Conservation (phyloP, 371 early-diverging fungal species). For the Apophysomyces elegans region DNA sequence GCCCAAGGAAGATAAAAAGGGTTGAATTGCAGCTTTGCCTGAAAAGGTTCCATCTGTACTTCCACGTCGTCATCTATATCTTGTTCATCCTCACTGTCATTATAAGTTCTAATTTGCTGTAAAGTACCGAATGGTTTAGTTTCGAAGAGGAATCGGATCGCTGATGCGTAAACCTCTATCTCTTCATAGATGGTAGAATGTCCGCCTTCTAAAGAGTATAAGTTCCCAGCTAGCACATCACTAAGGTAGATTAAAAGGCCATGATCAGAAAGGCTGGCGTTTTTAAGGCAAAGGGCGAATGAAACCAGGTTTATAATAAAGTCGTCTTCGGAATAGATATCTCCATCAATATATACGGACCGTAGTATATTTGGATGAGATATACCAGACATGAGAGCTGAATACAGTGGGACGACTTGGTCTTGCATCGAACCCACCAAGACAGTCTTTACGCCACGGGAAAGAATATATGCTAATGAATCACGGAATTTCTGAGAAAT, state of each 20-base stretch:
- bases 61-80: conserved; percentile 15
- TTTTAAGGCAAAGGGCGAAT: conserved; percentile 83
- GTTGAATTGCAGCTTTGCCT: conserved; percentile 68
- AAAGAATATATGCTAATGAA: conserved; percentile 69
- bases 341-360: conserved; percentile 87
- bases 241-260: conserved; percentile 84
- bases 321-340: conserved; percentile 76
- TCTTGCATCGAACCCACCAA: conserved; percentile 87
- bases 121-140: conserved; percentile 38
- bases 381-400: conserved; percentile 87
- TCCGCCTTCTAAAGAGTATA: conserved; percentile 87
- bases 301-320: conserved; percentile 87
- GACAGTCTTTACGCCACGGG: conserved; percentile 71
- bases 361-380: conserved; percentile 90
- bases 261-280: conserved; percentile 85
- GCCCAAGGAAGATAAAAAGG: conserved; percentile 93
- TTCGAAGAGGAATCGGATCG: conserved; percentile 47
- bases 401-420: conserved; percentile 96
- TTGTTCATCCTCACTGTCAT: not conserved
- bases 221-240: conserved; percentile 86
- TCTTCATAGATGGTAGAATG: conserved; percentile 96
- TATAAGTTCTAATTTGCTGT: not conserved
- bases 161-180: conserved; percentile 78
- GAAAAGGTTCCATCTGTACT: conserved; percentile 42
- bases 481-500: conserved; percentile 75